Base-by-base conservation (phyloP, 345 rosid genomes). In the Ceriops tagal region DNA sequence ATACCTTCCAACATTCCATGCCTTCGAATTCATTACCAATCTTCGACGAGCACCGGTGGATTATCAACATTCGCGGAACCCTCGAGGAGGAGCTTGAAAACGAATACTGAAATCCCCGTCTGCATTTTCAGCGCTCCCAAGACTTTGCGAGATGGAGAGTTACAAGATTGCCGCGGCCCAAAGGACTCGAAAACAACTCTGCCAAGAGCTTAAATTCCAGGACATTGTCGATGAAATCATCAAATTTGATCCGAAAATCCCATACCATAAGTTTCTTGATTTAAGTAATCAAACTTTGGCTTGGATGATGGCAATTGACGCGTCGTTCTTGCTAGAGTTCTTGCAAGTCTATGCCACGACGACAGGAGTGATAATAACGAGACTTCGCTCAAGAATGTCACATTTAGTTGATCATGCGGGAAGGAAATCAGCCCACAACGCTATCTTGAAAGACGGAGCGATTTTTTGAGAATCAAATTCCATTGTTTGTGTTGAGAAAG, bases 271-370 rank as follows among this genome's bases (percentile, higher is more conserved):
- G 28, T 27, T 27, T 27, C 28, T 27, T 27, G 28, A 27, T 27
- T 2, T 27, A 27, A 27, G 28, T 27, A 77, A 78, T 0, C 90
- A 86, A 61, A 87, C 90, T 57, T 62, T 90, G 61, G 81, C 85
- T 8, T 90, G 95, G 98, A 90, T 92, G 76, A 85, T 90, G 96
- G 90, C 90, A 1, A 78, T 92, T 22, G 98, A 90, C 61, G 85
- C 88, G 0, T 79, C 88, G 0, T 85, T 92, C 76, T 43, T 92
- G 83, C 83, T 90, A 0, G 89, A 90, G 78, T 83, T 90, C 77
- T 82, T 92, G 28, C 85, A 62, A 31, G 56, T 82, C 18, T 81
- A 80, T 28, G 77, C 75, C 57, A 53, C 74, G 34, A 69, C 71
- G 81, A 79, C 84, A 57, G 83, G 81, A 5, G 77, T 64, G 69